Percentiles rank a stretch among this genome's conserved stretches.
phyloP scores from a whole-genome alignment of 345 rosid genomes.

The Citrus australasica region DNA sequence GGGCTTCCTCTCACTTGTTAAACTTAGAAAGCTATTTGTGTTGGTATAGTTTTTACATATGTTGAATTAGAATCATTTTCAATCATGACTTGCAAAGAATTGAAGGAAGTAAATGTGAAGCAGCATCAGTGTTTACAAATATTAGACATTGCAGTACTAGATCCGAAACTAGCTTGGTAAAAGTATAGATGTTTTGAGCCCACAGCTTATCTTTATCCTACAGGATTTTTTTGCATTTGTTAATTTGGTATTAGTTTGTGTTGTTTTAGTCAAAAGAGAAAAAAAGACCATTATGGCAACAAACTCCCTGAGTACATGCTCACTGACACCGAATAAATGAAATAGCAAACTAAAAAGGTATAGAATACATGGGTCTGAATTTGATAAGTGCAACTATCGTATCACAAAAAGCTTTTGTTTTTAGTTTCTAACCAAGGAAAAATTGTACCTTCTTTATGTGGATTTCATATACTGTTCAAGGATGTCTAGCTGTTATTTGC shows the following conservation, averaged over 20 bases:
- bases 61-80: neutral
- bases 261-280: neutral
- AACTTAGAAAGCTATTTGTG: neutral
- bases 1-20: neutral
- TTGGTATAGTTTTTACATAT: neutral
- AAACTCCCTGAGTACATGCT: neutral
- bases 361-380: neutral
- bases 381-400: neutral
- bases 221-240: neutral
- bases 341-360: neutral
- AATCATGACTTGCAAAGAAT: neutral
- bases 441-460: neutral
- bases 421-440: neutral
- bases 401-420: neutral
- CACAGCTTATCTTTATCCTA: neutral
- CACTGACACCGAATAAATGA: neutral
- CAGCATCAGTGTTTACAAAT: neutral
- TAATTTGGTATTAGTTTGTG: neutral
- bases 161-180: neutral
- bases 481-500: neutral
- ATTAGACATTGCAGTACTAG: neutral
- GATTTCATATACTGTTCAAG: neutral
- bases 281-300: neutral
- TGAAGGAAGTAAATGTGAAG: neutral
- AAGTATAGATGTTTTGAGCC: neutral